A percentile compares a stretch with the other conserved stretches of the same genome.
Evolutionary conservation across 805 yeast species (phyloP).

Genomic region (Lachancea quebecensis): DNA sequence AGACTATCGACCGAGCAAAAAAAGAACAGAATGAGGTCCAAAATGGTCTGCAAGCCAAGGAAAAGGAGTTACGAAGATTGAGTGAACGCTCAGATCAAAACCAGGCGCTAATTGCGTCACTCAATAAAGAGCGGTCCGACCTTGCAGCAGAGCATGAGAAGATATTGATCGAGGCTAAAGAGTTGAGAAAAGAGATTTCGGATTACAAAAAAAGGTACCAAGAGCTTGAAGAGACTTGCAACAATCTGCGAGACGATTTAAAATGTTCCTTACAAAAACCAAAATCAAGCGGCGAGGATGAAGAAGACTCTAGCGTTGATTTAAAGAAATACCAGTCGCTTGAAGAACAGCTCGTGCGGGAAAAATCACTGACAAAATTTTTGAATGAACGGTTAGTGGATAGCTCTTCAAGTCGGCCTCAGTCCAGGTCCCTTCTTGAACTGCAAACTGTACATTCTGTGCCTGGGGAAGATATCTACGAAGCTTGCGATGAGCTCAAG

Average conservation of each 20-base stretch:
- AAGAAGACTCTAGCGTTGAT: conserved; percentile 34
- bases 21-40: conserved; percentile 33
- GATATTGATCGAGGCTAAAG: conserved; percentile 23
- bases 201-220: conserved; percentile 24
- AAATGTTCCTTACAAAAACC: background rate
- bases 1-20: conserved; percentile 34
- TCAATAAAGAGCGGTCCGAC: conserved; percentile 30
- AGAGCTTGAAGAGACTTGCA: conserved; percentile 39
- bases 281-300: no score
- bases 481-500: conserved; percentile 43
- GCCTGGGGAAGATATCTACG: conserved; percentile 5
- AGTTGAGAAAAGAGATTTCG: conserved; percentile 23
- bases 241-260: conserved; percentile 22
- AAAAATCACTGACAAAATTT: conserved; percentile 26
- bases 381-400: conserved; percentile 26
- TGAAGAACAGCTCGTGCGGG: conserved; percentile 37
- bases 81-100: conserved; percentile 24
- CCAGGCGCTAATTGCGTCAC: conserved; percentile 20
- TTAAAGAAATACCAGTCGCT: conserved; percentile 28
- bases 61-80: conserved; percentile 30
- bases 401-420: conserved; percentile 19
- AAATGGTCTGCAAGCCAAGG: conserved; percentile 32
- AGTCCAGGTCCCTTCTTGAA: conserved; percentile 21
- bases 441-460: conserved; percentile 16
- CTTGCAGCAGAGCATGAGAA: conserved; percentile 25